A percentile compares a stretch with the other conserved stretches of the same genome.
Conservation (phyloP, 2,329 filamentous ascomycete species). For the Fusarium heterosporum region DNA sequence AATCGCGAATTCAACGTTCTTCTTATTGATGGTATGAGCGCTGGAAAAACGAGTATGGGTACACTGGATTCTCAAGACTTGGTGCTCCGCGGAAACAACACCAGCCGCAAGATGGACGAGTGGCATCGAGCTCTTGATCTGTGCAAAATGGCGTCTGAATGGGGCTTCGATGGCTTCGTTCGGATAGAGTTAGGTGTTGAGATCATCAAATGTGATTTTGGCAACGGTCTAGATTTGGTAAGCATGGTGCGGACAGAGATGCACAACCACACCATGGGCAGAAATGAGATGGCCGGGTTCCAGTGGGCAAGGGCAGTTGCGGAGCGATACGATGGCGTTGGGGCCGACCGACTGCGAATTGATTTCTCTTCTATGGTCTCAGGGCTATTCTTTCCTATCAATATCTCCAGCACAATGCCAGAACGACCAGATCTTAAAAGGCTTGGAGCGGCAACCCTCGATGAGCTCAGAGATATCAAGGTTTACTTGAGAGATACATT, state of each 20-base stretch:
- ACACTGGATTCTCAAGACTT: slow-evolving; percentile 76
- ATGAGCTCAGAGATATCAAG: slow-evolving; percentile 53
- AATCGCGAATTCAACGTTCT: slow-evolving; percentile 68
- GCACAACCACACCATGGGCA: slow-evolving; percentile 30
- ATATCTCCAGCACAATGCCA: slow-evolving; percentile 58
- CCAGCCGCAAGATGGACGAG: slow-evolving; percentile 54
- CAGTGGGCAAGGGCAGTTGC: slow-evolving; percentile 57
- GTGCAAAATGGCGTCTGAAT: slow-evolving; percentile 64
- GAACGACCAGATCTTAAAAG: slow-evolving; percentile 51
- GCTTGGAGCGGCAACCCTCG: slow-evolving; percentile 44
- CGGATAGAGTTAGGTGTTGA: slow-evolving; percentile 79
- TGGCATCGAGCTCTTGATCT: slow-evolving; percentile 63
- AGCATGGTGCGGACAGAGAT: slow-evolving; percentile 48
- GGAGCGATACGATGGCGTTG: slow-evolving; percentile 61
- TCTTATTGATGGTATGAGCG: slow-evolving; percentile 77
- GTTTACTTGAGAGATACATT: slow-evolving; percentile 60
- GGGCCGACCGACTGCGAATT: slow-evolving; percentile 55
- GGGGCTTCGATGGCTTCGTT: slow-evolving; percentile 73
- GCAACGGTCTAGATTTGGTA: slow-evolving; percentile 54
- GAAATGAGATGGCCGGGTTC: slow-evolving; percentile 49
- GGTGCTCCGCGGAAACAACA: slow-evolving; percentile 62
- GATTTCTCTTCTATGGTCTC: slow-evolving; percentile 65
- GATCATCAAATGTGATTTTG: slow-evolving; percentile 75
- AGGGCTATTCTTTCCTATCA: slow-evolving; percentile 63
- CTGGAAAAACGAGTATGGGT: slow-evolving; percentile 72